Conservation (phyloP, 163 green algal genomes). For the Volvox carteri region DNA sequence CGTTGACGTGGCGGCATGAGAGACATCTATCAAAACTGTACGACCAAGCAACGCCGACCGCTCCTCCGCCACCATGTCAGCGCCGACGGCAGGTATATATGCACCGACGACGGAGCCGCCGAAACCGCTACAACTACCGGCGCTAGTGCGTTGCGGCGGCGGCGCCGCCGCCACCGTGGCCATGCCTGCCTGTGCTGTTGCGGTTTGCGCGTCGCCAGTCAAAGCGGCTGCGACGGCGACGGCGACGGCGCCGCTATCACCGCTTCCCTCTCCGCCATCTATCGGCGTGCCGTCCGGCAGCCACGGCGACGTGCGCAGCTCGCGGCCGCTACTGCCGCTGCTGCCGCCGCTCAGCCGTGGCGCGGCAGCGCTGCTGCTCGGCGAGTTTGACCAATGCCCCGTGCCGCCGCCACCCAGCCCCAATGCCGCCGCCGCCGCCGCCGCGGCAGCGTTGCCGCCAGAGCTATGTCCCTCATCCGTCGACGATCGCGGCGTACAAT, state of each 20-base stretch:
- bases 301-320: conserved; percentile 42
- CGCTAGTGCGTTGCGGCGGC: background rate
- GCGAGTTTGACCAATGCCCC: background rate
- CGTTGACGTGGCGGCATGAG: conserved; percentile 60
- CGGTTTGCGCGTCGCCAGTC: background rate
- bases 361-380: background rate
- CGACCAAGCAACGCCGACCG: conserved; percentile 39
- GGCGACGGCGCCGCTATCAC: background rate
- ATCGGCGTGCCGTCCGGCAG: conserved; percentile 23
- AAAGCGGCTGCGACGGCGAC: background rate
- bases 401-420: background rate
- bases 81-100: background rate
- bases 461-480: conserved; percentile 11
- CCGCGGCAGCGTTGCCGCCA: background rate
- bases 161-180: background rate
- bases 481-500: conserved; percentile 42
- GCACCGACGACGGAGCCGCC: too few species aligned
- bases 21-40: conserved; percentile 62
- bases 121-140: background rate
- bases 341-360: conserved; percentile 1
- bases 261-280: background rate
- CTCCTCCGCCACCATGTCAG: conserved; percentile 32
- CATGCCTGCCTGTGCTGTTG: background rate
- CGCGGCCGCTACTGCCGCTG: conserved; percentile 28
- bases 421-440: conserved; percentile 18